These are phyloP conservation scores for Vachellia collinsii DNA, from an alignment of 306 rosid genomes.

Conservation along the genomic window DNA sequence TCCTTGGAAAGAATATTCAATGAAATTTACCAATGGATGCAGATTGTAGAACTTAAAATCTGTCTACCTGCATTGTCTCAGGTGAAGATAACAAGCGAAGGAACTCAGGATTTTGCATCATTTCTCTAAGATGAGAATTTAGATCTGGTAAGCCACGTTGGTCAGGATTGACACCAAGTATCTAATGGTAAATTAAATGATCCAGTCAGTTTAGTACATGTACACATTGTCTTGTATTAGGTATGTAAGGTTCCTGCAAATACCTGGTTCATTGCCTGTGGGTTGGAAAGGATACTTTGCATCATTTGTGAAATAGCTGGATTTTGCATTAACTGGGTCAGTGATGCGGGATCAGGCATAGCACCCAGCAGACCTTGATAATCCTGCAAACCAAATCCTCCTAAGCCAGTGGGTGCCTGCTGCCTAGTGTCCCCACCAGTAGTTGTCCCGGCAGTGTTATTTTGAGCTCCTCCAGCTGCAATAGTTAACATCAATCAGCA, in stretches of 20 bases:
- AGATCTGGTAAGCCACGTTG: constrained; percentile 71
- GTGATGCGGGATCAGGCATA: constrained; percentile 59
- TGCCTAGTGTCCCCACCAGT: constrained; percentile 61
- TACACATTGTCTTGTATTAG: constrained; percentile 10
- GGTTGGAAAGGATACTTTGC: constrained; percentile 85
- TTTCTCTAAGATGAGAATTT: constrained; percentile 72
- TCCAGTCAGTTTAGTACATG: constrained; percentile 37
- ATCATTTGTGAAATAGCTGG: constrained; percentile 86
- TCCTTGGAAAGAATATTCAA: neutral
- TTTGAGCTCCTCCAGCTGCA: constrained; percentile 67
- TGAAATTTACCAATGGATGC: constrained; percentile 28
- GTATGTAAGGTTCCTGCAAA: neutral
- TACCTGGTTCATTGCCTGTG: constrained; percentile 84
- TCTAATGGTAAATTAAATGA: constrained; percentile 46
- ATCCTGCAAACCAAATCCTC: constrained; percentile 69
- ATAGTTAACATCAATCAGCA: constrained; percentile 34
- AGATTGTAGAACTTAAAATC: constrained; percentile 21
- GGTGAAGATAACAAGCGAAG: constrained; percentile 79
- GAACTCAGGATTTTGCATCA: constrained; percentile 85
- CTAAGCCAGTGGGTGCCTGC: constrained; percentile 59
- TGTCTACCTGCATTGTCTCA: constrained; percentile 83
- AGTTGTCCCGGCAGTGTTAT: constrained; percentile 54
- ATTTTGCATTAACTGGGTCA: constrained; percentile 80
- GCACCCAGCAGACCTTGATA: constrained; percentile 64
- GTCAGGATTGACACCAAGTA: constrained; percentile 66